phyloP scores from a whole-genome alignment of 345 rosid genomes.

The Sisymbrium altissimum region DNA sequence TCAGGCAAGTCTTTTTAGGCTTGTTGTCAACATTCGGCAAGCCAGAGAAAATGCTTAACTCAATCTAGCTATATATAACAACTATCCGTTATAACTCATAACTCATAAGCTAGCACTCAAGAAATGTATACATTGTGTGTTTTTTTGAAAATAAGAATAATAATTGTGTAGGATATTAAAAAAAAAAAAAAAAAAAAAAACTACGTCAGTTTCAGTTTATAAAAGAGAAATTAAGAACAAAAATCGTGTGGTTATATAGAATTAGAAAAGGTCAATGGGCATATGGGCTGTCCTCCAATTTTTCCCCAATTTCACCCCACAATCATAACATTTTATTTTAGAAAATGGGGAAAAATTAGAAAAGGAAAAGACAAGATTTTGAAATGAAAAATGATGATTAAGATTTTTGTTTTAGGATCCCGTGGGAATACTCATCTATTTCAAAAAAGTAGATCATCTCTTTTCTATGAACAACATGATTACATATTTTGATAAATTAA shows the following conservation, averaged over 20 bases:
- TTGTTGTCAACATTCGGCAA: neutral
- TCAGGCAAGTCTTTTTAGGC: neutral
- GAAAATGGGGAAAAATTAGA: neutral
- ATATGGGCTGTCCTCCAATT: slow-evolving; percentile 28
- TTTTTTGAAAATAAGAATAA: too few relatives aligned
- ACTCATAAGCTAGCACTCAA: neutral
- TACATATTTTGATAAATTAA: slow-evolving; percentile 19
- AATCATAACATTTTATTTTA: slow-evolving; percentile 24
- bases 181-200: neutral
- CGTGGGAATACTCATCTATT: slow-evolving; percentile 21
- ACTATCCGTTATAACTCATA: neutral
- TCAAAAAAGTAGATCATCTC: slow-evolving; percentile 7
- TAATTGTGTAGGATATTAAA: too few relatives aligned
- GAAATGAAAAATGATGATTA: slow-evolving; percentile 25
- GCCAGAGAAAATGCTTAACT: neutral
- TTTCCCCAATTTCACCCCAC: neutral
- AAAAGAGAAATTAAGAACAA: neutral
- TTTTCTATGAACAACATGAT: slow-evolving; percentile 35
- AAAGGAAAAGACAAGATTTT: slow-evolving; percentile 21
- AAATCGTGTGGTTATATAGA: neutral
- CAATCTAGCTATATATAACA: neutral
- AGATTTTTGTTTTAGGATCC: slow-evolving; percentile 27
- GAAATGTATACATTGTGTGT: neutral
- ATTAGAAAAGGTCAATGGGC: neutral
- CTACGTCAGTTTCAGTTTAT: neutral